Base-by-base conservation (phyloP, 441 rosid species). In the Erodium moschatum region DNA sequence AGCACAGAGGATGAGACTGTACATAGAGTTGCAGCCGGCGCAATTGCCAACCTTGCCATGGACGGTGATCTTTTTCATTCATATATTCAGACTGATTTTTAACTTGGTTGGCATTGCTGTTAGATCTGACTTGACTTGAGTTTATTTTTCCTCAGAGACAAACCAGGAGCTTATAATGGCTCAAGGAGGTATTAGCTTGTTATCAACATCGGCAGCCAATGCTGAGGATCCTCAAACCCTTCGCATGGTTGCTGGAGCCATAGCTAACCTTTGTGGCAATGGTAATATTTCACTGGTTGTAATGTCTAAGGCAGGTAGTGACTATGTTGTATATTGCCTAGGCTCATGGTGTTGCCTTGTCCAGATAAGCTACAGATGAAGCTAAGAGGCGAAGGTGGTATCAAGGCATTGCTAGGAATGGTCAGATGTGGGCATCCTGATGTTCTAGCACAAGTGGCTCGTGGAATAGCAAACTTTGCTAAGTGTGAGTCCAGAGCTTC, bases 31-130 rank as follows among this genome's bases (percentile, higher is more conserved):
- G 98, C 99, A 64, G 98, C 99, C 40, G 99, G 98, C 74, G 99
- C 99, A 69, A 84, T 96, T 72, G 99, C 99, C 61, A 96, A 96
- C 81, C 97, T 92, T 67, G 98, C 98, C 13, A 96, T 96, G 99
- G 92, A 88, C 69, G 99, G 99, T 96, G 72, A 77, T 7, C 44
- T 58, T 24, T 65, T 21, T 33, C 31, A 29, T 29, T 29, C 31
- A 29, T 29, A 29, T 29, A 2, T 16, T 56, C 31, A 29, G 31
- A 29, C 3, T 29, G 31, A 29, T 29, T 29, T 29, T 29, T 3
- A 29, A 29, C 1, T 29, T 0, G 31, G 31, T 29, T 29, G 31
- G 31, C 31, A 29, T 29, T 29, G 31, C 3, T 29, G 31, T 29
- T 29, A 29, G 31, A 29, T 29, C 31, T 29, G 31, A 29, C 31